Evolutionary conservation across 140 eudicot genomes (phyloP).

Genomic region (Flaveria floridana): DNA sequence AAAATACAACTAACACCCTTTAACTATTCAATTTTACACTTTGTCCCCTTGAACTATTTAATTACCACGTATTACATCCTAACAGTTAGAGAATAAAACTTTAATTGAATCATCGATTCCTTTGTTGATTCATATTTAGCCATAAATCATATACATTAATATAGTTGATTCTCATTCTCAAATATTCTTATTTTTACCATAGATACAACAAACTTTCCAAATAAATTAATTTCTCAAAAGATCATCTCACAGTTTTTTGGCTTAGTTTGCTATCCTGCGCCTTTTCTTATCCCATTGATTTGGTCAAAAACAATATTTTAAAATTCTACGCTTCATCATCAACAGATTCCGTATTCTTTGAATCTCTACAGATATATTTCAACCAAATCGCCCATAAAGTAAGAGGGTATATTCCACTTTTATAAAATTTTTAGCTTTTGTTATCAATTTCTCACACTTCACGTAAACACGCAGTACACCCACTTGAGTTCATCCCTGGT

Average conservation of each 20-base stretch:
- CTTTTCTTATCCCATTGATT: background rate
- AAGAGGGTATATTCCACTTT: constrained; percentile 25
- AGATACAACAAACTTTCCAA: background rate
- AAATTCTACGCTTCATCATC: constrained; percentile 21
- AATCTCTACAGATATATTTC: constrained; percentile 19
- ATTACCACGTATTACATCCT: too few species aligned
- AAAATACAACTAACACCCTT: too few species aligned
- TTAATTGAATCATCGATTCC: too few species aligned
- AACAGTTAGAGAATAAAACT: too few species aligned
- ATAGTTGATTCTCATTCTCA: too few species aligned
- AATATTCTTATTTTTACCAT: background rate
- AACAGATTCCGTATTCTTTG: constrained; percentile 27
- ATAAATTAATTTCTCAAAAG: background rate
- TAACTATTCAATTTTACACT: too few species aligned
- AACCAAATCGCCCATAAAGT: constrained; percentile 13
- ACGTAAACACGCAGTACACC: constrained; percentile 15
- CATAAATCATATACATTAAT: too few species aligned
- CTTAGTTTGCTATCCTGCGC: background rate
- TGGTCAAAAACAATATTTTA: background rate
- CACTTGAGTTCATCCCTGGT: constrained; percentile 15
- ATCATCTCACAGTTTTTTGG: background rate
- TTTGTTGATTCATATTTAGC: too few species aligned
- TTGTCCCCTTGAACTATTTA: too few species aligned
- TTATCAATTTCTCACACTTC: constrained; percentile 17
- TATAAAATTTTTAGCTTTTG: constrained; percentile 15